phyloP scores from a whole-genome alignment of 306 rosid species.

The Sophora flavescens region DNA sequence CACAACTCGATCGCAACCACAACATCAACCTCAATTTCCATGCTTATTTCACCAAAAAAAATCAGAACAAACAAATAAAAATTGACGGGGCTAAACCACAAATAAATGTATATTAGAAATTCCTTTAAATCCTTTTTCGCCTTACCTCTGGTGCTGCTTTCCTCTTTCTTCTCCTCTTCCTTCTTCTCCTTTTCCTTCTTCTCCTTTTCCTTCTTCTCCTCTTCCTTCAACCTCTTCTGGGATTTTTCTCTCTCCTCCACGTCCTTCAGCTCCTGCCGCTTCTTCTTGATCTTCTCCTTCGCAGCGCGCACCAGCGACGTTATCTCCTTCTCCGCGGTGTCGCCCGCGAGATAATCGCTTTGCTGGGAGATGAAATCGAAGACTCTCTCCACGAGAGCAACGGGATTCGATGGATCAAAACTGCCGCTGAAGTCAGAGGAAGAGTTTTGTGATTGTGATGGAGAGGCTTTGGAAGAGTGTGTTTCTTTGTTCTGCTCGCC shows the following conservation, averaged over 20 bases:
- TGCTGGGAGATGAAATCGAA: conserved; percentile 76
- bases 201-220: background rate
- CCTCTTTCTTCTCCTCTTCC: conserved; percentile 42
- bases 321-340: conserved; percentile 60
- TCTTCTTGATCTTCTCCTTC: conserved; percentile 51
- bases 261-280: conserved; percentile 47
- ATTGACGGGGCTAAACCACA: background rate
- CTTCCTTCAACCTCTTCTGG: conserved; percentile 41
- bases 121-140: background rate
- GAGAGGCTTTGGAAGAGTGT: conserved; percentile 14
- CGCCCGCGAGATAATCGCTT: conserved; percentile 65
- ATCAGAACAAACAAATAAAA: background rate
- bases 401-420: conserved; percentile 72
- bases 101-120: background rate
- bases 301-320: conserved; percentile 47
- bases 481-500: conserved; percentile 47
- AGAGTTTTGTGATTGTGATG: conserved; percentile 30
- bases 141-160: conserved; percentile 52
- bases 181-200: conserved; percentile 41
- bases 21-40: too few species aligned
- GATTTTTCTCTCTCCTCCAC: conserved; percentile 36
- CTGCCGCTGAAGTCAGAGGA: conserved; percentile 60
- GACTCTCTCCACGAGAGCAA: conserved; percentile 61
- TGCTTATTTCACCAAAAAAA: too few species aligned
- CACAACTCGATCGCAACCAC: too few species aligned